Evolutionary conservation across 352 stramenopile species (phyloP), one percentile per base, ranked within the genome.

Genomic region (Phytopythium chamaehyphon): DNA sequence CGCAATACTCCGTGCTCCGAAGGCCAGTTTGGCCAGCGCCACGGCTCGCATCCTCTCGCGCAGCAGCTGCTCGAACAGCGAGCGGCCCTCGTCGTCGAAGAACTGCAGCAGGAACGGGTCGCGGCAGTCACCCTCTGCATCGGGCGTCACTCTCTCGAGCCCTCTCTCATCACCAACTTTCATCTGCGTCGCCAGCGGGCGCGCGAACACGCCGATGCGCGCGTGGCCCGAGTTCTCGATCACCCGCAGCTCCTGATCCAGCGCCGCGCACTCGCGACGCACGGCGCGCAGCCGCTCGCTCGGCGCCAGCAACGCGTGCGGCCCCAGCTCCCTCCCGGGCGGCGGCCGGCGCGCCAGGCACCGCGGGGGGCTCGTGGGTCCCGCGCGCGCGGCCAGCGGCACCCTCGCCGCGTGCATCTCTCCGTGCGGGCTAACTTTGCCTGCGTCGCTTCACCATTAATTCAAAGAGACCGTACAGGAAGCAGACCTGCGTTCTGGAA

Each of bases 101-200:
- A 88, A 82, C 21, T 82, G 63, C 16, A 76, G 72, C 23, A 72
- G 74, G 40, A 86, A 83, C 28, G 72, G 72, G 55, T 88, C 76
- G 4, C 52, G 43, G 21, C 76, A 72, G 11, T 66, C 60, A 16
- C 76, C 57, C 4, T 82, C 69, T 7, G 58, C 40, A 0, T 74
- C 72, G 3, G 57, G 28, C 5, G 51, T 2, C 1, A 66, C 55
- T 3, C 33, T 35, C 0, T 59, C 26, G 24, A 19, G 16, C 21
- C 36, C 14, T 45, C 15, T 14, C 45, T 43, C 47, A 14, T 8
- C 40, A 11, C 23, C 35, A 24, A 21, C 19, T 23, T 51, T 54
- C 12, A 61, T 44, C 33, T 78, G 61, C 23, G 51, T 69, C 11
- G 53, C 62, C 3, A 88, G 55, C 15, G 76, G 70, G 45, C 77